A percentile compares a stretch with the other conserved stretches of the same genome.
Conservation (phyloP, 495 filamentous ascomycete species). For the Wilcoxina mikolae region DNA sequence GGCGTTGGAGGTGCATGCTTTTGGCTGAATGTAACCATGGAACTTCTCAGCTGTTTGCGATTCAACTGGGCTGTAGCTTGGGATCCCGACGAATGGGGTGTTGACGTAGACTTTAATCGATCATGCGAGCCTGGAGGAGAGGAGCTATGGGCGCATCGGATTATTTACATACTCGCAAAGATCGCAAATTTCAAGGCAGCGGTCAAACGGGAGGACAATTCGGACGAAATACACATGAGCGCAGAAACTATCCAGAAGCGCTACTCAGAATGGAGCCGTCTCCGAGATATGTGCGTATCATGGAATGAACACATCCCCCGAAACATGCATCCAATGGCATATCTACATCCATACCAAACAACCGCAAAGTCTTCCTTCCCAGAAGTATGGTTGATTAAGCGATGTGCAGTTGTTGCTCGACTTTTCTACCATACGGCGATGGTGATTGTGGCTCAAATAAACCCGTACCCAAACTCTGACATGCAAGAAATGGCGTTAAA, state of each 20-base stretch:
- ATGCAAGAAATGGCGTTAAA: slow-evolving; percentile 52
- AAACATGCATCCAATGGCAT: slow-evolving; percentile 76
- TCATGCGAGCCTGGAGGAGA: slow-evolving; percentile 41
- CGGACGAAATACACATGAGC: slow-evolving; percentile 40
- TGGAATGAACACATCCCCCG: slow-evolving; percentile 67
- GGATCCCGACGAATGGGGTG: slow-evolving; percentile 82
- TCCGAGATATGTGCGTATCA: slow-evolving; percentile 58
- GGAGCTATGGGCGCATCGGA: slow-evolving; percentile 81
- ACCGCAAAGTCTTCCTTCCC: slow-evolving; percentile 63
- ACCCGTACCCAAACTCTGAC: slow-evolving; percentile 53
- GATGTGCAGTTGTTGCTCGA: slow-evolving; percentile 61
- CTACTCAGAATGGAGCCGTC: slow-evolving; percentile 60
- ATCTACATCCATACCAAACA: slow-evolving; percentile 54
- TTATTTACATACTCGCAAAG: slow-evolving; percentile 82
- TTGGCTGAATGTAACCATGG: slow-evolving; percentile 85
- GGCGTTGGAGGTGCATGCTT: slow-evolving; percentile 84
- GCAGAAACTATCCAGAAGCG: slow-evolving; percentile 40
- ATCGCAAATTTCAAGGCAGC: slow-evolving; percentile 66
- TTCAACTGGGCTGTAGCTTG: slow-evolving; percentile 81
- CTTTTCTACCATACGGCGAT: slow-evolving; percentile 86
- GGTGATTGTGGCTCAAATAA: slow-evolving; percentile 61
- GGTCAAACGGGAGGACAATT: slow-evolving; percentile 29
- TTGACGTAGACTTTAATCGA: slow-evolving; percentile 60
- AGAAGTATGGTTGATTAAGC: slow-evolving; percentile 76
- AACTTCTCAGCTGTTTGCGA: slow-evolving; percentile 71